phyloP scores from a whole-genome alignment of 345 rosid genomes.

The Eucalyptus pauciflora region DNA sequence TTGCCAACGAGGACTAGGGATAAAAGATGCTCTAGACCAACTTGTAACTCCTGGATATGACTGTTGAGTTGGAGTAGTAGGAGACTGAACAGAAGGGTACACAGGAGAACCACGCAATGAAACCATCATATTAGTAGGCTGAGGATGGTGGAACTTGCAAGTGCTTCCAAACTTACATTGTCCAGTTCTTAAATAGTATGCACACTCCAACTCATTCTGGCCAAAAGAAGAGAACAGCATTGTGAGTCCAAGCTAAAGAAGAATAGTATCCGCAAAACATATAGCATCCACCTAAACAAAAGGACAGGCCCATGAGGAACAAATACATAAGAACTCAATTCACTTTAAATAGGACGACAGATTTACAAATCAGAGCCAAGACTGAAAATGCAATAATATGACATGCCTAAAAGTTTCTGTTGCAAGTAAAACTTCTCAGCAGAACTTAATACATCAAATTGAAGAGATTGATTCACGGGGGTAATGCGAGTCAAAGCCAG shows the following conservation, averaged over 20 bases:
- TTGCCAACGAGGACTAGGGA: constrained; percentile 95
- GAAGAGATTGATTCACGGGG: neutral
- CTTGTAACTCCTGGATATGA: constrained; percentile 52
- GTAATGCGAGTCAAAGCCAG: neutral
- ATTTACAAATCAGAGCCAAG: neutral
- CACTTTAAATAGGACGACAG: neutral
- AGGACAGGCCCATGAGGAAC: neutral
- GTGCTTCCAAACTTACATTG: constrained; percentile 92
- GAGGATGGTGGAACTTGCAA: constrained; percentile 97
- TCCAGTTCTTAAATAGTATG: constrained; percentile 91
- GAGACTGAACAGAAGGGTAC: constrained; percentile 62
- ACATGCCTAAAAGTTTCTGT: neutral
- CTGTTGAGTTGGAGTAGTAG: constrained; percentile 68
- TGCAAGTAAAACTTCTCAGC: neutral
- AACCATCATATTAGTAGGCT: constrained; percentile 78
- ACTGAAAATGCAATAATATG: neutral
- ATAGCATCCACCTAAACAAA: neutral
- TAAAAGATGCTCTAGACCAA: constrained; percentile 89
- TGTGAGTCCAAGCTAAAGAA: neutral
- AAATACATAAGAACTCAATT: neutral
- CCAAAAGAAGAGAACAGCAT: neutral
- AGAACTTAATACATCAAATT: neutral
- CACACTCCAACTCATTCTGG: constrained; percentile 89
- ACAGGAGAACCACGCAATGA: constrained; percentile 61
- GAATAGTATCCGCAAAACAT: neutral